Conservation (phyloP, 139 green algal species). For the Zygnema cylindricum region DNA sequence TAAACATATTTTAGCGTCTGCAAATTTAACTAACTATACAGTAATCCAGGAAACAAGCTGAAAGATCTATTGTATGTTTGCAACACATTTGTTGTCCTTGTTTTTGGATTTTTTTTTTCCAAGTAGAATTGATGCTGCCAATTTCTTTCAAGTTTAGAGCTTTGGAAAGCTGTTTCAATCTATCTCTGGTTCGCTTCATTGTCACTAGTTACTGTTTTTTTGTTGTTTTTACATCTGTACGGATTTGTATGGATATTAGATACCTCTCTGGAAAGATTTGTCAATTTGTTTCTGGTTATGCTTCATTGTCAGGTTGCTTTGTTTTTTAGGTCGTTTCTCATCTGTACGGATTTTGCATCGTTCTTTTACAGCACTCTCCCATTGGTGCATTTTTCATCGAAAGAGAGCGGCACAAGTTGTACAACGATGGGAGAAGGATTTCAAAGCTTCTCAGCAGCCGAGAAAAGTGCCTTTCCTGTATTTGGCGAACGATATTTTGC, state of each 20-base stretch:
- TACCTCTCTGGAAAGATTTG: no score
- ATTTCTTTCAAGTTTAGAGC: not conserved
- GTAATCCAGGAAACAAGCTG: not conserved
- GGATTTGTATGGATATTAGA: no score
- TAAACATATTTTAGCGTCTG: not conserved
- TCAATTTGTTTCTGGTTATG: no score
- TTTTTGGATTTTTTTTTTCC: slow-evolving; percentile 1
- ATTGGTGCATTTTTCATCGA: slow-evolving; percentile 60
- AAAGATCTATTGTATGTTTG: not conserved
- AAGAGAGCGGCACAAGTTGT: slow-evolving; percentile 45
- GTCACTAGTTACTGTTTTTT: no score
- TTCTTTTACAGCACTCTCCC: slow-evolving; percentile 46
- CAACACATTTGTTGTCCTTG: not conserved
- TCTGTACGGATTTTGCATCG: no score
- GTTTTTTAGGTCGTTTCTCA: no score
- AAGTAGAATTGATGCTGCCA: not conserved
- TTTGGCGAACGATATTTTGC: slow-evolving; percentile 81
- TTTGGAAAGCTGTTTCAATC: no score
- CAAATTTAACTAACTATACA: no score
- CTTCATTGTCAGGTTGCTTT: no score
- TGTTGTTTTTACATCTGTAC: no score
- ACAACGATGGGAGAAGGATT: slow-evolving; percentile 48
- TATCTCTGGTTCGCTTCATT: no score
- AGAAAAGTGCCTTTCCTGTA: slow-evolving; percentile 73
- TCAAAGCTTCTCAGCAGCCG: slow-evolving; percentile 35